Evolutionary conservation across 1,284 basidiomycete species (phyloP), one percentile per base, ranked within the genome.

Genomic region (Trichosporon sp.): DNA sequence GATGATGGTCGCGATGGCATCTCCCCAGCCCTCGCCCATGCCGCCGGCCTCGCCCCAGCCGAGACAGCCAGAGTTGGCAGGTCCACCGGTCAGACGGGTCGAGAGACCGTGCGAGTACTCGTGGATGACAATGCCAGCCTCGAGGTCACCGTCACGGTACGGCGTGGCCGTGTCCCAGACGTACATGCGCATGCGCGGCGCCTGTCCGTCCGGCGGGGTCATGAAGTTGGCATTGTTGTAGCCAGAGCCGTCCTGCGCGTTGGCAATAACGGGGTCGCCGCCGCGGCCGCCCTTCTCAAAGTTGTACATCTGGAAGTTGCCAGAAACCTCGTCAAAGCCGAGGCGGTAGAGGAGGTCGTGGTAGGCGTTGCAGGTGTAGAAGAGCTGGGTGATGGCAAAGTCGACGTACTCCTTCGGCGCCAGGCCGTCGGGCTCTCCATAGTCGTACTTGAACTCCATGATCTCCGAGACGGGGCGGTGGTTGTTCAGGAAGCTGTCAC

Each of bases 261-360:
- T 95, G 61, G 92, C 88, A 69, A 96, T 92, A 68, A 98, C 91
- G 49, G 88, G 93, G 72, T 98, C 95, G 67, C 86, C 86, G 73
- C 91, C 93, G 64, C 82, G 82, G 44, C 95, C 95, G 33, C 94
- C 95, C 59, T 88, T 87, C 1, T 88, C 92, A 75, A 93, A 94
- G 86, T 98, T 97, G 85, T 92, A 85, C 77, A 95, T 91, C 81
- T 98, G 95, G 88, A 98, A 98, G 85, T 98, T 98, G 37, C 95
- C 93, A 3, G 92, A 84, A 8, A 86, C 84, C 80, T 97, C 94
- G 75, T 90, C 90, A 79, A 97, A 96, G 29, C 94, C 94, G 69
- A 93, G 89, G 46, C 87, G 86, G 69, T 81, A 74, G 40, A 77
- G 72, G 16, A 80, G 65, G 71, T 84, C 83, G 72, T 84, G 83